A percentile compares a stretch with the other conserved stretches of the same genome.
Conservation (phyloP, 257 asterid genomes). For the Handroanthus guayacan region DNA sequence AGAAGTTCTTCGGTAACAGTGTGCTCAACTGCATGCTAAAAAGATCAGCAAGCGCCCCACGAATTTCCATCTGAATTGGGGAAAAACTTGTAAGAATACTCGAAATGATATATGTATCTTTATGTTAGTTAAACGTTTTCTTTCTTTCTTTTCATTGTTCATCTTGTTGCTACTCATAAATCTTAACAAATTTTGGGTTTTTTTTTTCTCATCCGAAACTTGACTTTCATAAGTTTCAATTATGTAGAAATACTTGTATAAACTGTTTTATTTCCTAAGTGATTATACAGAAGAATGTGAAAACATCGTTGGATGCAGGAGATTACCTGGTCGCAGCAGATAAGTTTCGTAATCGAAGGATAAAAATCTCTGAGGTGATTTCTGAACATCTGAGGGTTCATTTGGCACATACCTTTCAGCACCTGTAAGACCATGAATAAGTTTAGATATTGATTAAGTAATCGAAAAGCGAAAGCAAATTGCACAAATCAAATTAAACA, state of each 20-base stretch:
- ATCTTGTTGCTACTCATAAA: not conserved
- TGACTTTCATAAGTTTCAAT: no score
- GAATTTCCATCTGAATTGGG: constrained; percentile 79
- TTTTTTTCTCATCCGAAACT: no score
- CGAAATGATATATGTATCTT: not conserved
- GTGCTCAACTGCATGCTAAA: constrained; percentile 71
- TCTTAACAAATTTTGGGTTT: not conserved
- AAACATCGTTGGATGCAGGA: constrained; percentile 7
- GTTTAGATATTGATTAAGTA: constrained; percentile 1
- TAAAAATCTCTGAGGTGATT: constrained; percentile 85
- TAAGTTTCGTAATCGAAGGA: constrained; percentile 86
- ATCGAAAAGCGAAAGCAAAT: not conserved
- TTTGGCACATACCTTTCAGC: constrained; percentile 77
- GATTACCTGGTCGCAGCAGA: constrained; percentile 94
- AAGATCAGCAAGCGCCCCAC: constrained; percentile 91
- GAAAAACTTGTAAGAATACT: not conserved
- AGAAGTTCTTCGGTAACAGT: constrained; percentile 48
- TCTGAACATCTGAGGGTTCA: constrained; percentile 80
- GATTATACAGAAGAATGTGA: constrained; percentile 13
- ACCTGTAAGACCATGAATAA: constrained; percentile 66
- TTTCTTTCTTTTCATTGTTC: not conserved
- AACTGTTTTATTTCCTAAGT: not conserved
- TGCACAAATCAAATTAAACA: constrained; percentile 2
- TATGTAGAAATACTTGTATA: no score
- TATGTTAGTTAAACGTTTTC: not conserved